Base-by-base conservation (phyloP, 345 rosid genomes). In the Gossypium raimondii region DNA sequence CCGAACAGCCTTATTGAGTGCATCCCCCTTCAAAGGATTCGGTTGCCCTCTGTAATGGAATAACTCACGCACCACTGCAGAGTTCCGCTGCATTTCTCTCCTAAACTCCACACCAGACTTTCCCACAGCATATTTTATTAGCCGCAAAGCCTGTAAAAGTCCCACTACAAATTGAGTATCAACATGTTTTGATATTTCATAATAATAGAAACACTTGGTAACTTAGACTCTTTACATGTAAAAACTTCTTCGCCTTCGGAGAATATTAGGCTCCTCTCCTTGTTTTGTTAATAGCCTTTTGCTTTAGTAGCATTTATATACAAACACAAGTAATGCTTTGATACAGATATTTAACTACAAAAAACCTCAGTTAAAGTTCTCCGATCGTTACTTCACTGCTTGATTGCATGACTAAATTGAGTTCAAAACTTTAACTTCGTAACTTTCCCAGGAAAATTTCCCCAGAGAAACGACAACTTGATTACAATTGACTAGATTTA, bases 81-180 rank as follows among this genome's bases (percentile, higher is more conserved):
- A 91, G 82, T 90, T 89, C 71, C 98, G 82, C 81, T 93, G 99
- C 97, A 95, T 91, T 78, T 95, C 99, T 81, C 99, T 85, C 79
- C 93, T 89, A 77, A 95, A 95, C 84, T 93, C 97, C 52, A 78
- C 75, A 50, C 99, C 96, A 73, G 99, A 93, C 88, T 95, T 92
- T 22, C 92, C 97, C 74, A 86, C 96, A 1, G 85, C 84, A 79
- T 93, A 95, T 75, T 95, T 93, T 73, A 95, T 93, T 83, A 95
- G 47, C 47, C 73, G 78, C 77, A 93, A 93, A 71, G 97, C 97
- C 88, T 70, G 73, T 9, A 22, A 66, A 56, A 67, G 22, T 67
- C 41, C 71, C 71, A 47, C 41, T 47, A 67, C 34, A 11, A 22
- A 27, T n/a, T 60, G 44, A 67, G 18, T 12, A 67, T 45, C 11